A percentile compares a stretch with the other conserved stretches of the same genome.
phyloP scores from a whole-genome alignment of 2,329 filamentous ascomycete species.

The Nigrospora osmanthi region DNA sequence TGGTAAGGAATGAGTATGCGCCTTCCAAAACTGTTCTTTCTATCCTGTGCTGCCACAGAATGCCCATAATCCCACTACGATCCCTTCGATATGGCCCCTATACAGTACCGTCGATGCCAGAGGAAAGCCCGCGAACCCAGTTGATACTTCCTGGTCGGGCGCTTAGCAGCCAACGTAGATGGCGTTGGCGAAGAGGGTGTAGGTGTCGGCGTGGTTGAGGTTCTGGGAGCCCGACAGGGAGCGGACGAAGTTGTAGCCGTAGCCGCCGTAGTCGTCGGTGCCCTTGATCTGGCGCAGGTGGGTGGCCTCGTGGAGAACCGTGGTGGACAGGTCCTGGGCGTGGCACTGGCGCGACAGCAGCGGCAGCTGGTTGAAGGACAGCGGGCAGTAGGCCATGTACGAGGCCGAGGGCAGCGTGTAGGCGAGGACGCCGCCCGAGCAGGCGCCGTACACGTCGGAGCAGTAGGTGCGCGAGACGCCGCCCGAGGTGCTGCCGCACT shows the following conservation, averaged over 20 bases:
- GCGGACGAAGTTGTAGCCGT: conserved; percentile 43
- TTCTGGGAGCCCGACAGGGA: conserved; percentile 39
- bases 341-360: conserved; percentile 45
- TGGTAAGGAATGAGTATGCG: too few relatives aligned
- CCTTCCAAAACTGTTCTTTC: too few relatives aligned
- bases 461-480: conserved; percentile 21
- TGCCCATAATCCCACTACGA: too few relatives aligned
- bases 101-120: too few relatives aligned
- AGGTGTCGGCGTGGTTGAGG: conserved; percentile 58
- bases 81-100: too few relatives aligned
- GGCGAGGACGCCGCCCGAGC: conserved; percentile 43
- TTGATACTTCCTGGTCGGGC: too few relatives aligned
- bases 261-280: conserved; percentile 52
- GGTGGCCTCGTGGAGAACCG: conserved; percentile 58
- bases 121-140: too few relatives aligned
- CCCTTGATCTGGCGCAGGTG: conserved; percentile 49
- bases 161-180: conserved; percentile 29
- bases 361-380: conserved; percentile 49
- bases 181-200: conserved; percentile 25
- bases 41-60: too few relatives aligned
- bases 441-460: conserved; percentile 7
- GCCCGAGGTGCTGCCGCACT: conserved; percentile 41
- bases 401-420: conserved; percentile 49
- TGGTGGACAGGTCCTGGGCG: conserved; percentile 57
- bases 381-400: conserved; percentile 53